Conservation (phyloP, 2,329 filamentous ascomycete genomes). For the Paecilomyces dactylethromorphus region DNA sequence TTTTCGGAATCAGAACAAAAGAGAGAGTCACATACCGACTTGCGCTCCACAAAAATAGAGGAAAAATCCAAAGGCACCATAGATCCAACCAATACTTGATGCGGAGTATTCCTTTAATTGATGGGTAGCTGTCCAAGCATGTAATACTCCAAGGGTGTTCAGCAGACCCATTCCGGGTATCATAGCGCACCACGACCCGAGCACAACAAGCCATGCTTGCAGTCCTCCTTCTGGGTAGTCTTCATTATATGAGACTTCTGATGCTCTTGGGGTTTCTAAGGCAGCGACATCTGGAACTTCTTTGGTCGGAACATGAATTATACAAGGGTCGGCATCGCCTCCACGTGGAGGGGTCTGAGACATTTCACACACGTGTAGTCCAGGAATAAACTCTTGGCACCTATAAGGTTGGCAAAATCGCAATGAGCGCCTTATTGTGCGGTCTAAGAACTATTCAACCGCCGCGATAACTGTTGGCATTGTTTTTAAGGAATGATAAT, state of each 20-base stretch:
- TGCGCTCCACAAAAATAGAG: slow-evolving; percentile 26
- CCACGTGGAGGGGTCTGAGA: neutral
- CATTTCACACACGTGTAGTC: neutral
- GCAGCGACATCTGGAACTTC: neutral
- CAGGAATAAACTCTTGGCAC: neutral
- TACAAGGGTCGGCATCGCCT: neutral
- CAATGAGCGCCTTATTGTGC: neutral
- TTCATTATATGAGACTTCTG: neutral
- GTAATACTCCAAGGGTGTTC: slow-evolving; percentile 33
- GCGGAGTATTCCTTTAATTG: slow-evolving; percentile 28
- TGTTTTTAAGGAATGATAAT: neutral
- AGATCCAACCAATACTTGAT: slow-evolving; percentile 36
- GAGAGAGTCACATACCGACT: slow-evolving; percentile 4
- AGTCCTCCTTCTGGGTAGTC: slow-evolving; percentile 36
- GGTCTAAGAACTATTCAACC: neutral
- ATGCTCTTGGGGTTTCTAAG: neutral
- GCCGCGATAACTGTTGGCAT: neutral
- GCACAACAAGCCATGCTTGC: slow-evolving; percentile 37
- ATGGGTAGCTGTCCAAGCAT: slow-evolving; percentile 32
- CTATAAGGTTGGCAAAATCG: neutral
- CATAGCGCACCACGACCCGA: slow-evolving; percentile 36
- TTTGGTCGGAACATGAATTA: neutral
- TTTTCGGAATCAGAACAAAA: neutral
- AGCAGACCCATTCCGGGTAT: slow-evolving; percentile 35
- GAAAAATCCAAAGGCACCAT: slow-evolving; percentile 34